Percentiles rank a stretch among this genome's conserved stretches.
These are phyloP conservation scores for Calonectria henricotiae DNA, from an alignment of 2,329 filamentous ascomycete species.

Conservation along the genomic window DNA sequence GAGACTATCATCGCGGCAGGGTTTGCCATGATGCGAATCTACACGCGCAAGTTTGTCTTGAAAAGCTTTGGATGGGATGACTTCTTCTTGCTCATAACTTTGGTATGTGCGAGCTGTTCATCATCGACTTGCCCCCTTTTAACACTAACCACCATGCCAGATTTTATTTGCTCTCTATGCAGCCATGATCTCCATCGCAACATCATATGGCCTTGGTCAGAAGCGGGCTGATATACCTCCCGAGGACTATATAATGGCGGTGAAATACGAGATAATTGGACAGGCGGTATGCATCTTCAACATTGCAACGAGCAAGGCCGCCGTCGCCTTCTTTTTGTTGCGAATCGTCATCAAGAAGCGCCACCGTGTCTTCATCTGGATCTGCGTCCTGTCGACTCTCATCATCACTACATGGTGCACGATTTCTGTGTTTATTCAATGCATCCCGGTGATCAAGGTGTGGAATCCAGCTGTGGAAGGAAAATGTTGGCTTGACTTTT, in stretches of 20 bases:
- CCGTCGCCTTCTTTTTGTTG: slow-evolving; percentile 47
- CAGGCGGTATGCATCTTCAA: slow-evolving; percentile 43
- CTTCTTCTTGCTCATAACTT: slow-evolving; percentile 6
- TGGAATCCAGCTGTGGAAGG: slow-evolving; percentile 42
- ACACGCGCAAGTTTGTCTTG: slow-evolving; percentile 23
- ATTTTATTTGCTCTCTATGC: slow-evolving; percentile 19
- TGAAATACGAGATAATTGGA: slow-evolving; percentile 38
- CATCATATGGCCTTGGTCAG: slow-evolving; percentile 13
- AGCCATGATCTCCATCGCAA: slow-evolving; percentile 17
- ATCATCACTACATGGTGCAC: slow-evolving; percentile 3
- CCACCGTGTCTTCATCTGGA: slow-evolving; percentile 51
- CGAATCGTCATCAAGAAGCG: slow-evolving; percentile 49
- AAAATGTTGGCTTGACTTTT: slow-evolving; percentile 46
- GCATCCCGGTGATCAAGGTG: slow-evolving; percentile 49
- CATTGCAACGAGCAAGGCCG: slow-evolving; percentile 35
- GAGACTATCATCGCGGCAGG: slow-evolving; percentile 14
- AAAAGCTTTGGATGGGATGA: slow-evolving; percentile 23
- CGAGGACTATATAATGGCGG: slow-evolving; percentile 19
- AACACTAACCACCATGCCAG: slow-evolving; percentile 1
- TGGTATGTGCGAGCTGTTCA: slow-evolving; percentile 1
- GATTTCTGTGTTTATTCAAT: slow-evolving; percentile 45
- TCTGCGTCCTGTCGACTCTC: slow-evolving; percentile 31
- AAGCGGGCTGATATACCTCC: not conserved
- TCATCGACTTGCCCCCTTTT: not conserved
- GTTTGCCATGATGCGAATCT: slow-evolving; percentile 17